These are phyloP conservation scores for Scleromitrula shiraiana DNA, from an alignment of 2,329 filamentous ascomycete species.

Conservation along the genomic window DNA sequence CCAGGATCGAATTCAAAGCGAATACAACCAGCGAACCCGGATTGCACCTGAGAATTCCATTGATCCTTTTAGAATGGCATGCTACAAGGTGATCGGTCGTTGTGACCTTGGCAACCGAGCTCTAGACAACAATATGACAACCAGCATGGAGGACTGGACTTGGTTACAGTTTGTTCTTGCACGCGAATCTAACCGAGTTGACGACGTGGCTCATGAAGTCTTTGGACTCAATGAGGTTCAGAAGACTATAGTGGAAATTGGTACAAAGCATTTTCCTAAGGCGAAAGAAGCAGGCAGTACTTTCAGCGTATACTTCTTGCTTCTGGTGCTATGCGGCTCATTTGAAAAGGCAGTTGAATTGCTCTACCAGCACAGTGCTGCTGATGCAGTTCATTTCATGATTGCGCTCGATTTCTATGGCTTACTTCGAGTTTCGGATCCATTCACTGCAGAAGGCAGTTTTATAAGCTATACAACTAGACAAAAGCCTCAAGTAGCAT, in stretches of 20 bases:
- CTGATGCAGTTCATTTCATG: conserved; percentile 91
- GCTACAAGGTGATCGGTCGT: conserved; percentile 93
- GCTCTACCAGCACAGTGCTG: conserved; percentile 83
- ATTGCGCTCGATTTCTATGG: conserved; percentile 86
- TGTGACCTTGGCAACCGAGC: conserved; percentile 59
- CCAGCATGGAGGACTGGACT: conserved; percentile 61
- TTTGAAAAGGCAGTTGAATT: conserved; percentile 92
- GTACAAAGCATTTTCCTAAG: conserved; percentile 83
- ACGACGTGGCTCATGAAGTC: conserved; percentile 58
- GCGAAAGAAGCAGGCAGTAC: conserved; percentile 62
- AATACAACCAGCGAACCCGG: conserved; percentile 77
- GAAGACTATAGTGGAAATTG: conserved; percentile 77
- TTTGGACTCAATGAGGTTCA: conserved; percentile 64
- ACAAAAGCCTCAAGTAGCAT: conserved; percentile 77
- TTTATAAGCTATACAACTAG: conserved; percentile 58
- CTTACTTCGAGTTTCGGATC: conserved; percentile 78
- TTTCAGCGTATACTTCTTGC: conserved; percentile 87
- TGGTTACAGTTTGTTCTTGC: conserved; percentile 67
- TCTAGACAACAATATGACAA: conserved; percentile 41
- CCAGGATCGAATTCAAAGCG: conserved; percentile 80
- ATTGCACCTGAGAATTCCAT: conserved; percentile 80
- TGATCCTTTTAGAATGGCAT: conserved; percentile 93
- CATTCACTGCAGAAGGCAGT: conserved; percentile 65
- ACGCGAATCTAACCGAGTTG: conserved; percentile 53
- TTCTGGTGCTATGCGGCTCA: conserved; percentile 83